phyloP scores from a whole-genome alignment of 2,329 filamentous ascomycete species.

The Diaporthe citri region DNA sequence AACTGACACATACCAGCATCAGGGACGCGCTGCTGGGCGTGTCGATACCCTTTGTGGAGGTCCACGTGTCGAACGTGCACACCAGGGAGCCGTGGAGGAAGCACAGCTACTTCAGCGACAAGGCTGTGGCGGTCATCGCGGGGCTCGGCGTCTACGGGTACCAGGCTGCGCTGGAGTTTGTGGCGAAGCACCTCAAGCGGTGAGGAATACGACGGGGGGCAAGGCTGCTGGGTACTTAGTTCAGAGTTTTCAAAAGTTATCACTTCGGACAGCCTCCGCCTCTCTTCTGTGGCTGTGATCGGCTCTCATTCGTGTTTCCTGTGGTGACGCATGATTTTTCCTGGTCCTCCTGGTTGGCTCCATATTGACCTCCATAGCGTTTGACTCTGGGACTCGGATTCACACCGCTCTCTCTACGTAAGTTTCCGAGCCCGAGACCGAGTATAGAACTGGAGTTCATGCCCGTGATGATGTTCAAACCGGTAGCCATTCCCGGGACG shows the following conservation, averaged over 20 bases:
- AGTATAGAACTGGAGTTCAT: neutral
- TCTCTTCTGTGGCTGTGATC: neutral
- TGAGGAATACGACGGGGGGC: neutral
- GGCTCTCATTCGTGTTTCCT: neutral
- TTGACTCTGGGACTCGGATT: neutral
- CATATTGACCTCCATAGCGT: neutral
- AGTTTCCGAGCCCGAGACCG: neutral
- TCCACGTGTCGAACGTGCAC: conserved; percentile 84
- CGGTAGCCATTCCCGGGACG: neutral
- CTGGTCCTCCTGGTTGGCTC: neutral
- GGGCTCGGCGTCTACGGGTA: conserved; percentile 76
- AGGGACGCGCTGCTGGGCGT: conserved; percentile 80
- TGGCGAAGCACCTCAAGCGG: conserved; percentile 58
- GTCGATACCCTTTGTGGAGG: conserved; percentile 79
- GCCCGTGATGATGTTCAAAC: neutral
- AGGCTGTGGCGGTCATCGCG: conserved; percentile 79
- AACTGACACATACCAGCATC: conserved; percentile 52
- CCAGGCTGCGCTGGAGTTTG: conserved; percentile 69
- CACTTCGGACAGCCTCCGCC: neutral
- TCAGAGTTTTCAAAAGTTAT: neutral
- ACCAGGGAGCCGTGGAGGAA: conserved; percentile 76
- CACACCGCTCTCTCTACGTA: neutral
- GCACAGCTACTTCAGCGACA: conserved; percentile 81
- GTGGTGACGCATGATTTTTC: neutral
- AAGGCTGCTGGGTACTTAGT: neutral